These are phyloP conservation scores for Exophiala sp. DNA, from an alignment of 2,329 filamentous ascomycete species.

Conservation along the genomic window DNA sequence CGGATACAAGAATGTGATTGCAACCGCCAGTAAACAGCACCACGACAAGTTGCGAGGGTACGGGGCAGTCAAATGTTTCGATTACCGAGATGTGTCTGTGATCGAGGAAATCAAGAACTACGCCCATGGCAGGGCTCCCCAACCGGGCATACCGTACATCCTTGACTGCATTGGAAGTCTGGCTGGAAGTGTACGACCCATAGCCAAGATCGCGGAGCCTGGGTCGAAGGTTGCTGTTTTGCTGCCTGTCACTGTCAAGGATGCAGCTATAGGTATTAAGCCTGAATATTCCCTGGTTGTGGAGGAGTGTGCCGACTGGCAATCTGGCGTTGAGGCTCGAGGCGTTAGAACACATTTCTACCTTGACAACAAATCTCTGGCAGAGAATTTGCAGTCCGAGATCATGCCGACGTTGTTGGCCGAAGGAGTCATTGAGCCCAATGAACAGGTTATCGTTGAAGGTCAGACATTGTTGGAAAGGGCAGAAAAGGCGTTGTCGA, in stretches of 20 bases:
- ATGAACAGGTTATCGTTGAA: constrained; percentile 41
- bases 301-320: constrained; percentile 46
- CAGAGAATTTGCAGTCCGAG: constrained; percentile 52
- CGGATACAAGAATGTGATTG: constrained; percentile 35
- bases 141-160: constrained; percentile 49
- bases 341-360: constrained; percentile 59
- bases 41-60: constrained; percentile 32
- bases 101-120: constrained; percentile 22
- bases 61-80: constrained; percentile 32
- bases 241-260: constrained; percentile 57
- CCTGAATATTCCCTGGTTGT: constrained; percentile 57
- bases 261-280: constrained; percentile 44
- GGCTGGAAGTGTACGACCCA: constrained; percentile 46
- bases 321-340: constrained; percentile 48
- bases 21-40: constrained; percentile 33
- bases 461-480: constrained; percentile 41
- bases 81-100: constrained; percentile 31
- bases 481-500: constrained; percentile 43
- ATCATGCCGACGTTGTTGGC: constrained; percentile 52
- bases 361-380: constrained; percentile 52
- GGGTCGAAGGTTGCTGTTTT: constrained; percentile 57
- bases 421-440: constrained; percentile 40
- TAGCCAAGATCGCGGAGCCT: constrained; percentile 49
- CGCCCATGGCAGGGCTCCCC: constrained; percentile 20
- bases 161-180: constrained; percentile 57